Percentiles rank a stretch among this genome's conserved stretches.
phyloP scores from a whole-genome alignment of 2,329 filamentous ascomycete species.

The Aureobasidium zeae region DNA sequence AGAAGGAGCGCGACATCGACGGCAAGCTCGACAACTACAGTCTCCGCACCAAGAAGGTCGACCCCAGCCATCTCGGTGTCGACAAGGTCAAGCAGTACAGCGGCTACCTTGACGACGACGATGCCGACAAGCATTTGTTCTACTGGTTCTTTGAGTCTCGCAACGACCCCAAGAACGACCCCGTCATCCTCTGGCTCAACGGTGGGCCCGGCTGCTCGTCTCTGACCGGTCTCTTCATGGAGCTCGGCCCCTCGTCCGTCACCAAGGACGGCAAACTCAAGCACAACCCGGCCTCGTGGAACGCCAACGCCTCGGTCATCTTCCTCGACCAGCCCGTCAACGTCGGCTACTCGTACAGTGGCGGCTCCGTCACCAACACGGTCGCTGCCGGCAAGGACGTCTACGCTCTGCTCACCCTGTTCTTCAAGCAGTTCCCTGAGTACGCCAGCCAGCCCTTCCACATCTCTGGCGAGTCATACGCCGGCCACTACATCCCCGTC shows the following conservation, averaged over 20 bases:
- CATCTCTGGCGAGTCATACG: constrained; percentile 92
- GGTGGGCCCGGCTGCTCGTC: constrained; percentile 96
- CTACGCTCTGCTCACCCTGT: constrained; percentile 91
- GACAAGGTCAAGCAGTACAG: constrained; percentile 97
- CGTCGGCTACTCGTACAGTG: constrained; percentile 93
- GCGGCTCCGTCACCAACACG: constrained; percentile 77
- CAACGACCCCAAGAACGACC: constrained; percentile 94
- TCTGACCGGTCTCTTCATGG: constrained; percentile 92
- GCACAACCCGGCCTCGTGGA: constrained; percentile 89
- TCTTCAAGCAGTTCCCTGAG: constrained; percentile 98
- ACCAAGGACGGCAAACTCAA: constrained; percentile 72
- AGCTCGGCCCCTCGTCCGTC: constrained; percentile 83
- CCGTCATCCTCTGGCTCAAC: constrained; percentile 90
- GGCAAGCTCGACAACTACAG: constrained; percentile 81
- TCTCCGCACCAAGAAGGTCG: constrained; percentile 82
- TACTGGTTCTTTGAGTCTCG: constrained; percentile 99
- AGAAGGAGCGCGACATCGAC: constrained; percentile 73
- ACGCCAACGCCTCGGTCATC: constrained; percentile 94
- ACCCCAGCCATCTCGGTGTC: constrained; percentile 73
- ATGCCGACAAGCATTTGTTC: constrained; percentile 95
- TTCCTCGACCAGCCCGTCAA: constrained; percentile 99
- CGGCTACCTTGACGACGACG: constrained; percentile 92
- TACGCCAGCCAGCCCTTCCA: constrained; percentile 95
- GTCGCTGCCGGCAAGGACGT: constrained; percentile 95
- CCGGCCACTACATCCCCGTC: constrained; percentile 89